These are phyloP conservation scores for Boletus sp. DNA, from an alignment of 768 basidiomycete species.

Conservation along the genomic window DNA sequence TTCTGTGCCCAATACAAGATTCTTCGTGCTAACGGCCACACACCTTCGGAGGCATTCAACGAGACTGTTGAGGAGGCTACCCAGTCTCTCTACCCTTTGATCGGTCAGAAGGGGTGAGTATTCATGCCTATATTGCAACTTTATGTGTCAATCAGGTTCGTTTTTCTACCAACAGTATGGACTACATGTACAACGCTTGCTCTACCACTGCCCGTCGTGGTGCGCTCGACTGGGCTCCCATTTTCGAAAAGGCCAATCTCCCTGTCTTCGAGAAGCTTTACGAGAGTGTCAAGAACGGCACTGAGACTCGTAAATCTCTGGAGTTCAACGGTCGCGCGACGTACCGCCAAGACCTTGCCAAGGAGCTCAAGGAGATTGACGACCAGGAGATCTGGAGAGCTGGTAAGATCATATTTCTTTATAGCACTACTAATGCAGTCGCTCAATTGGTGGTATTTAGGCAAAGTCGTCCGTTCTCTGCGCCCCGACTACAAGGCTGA, in stretches of 20 bases:
- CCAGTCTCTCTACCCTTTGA: constrained; percentile 95
- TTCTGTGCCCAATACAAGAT: constrained; percentile 99
- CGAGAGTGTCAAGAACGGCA: constrained; percentile 90
- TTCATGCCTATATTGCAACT: neutral
- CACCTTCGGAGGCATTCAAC: constrained; percentile 98
- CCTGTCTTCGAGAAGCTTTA: constrained; percentile 96
- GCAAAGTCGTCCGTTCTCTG: constrained; percentile 88
- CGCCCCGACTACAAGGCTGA: constrained; percentile 83
- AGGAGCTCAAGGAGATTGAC: constrained; percentile 92
- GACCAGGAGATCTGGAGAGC: constrained; percentile 99
- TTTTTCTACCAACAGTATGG: constrained; percentile 61
- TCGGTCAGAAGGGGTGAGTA: constrained; percentile 87
- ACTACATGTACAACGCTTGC: constrained; percentile 99
- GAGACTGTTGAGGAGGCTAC: constrained; percentile 99
- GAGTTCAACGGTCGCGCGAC: constrained; percentile 93
- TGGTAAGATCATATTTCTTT: constrained; percentile 43
- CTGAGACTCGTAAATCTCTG: constrained; percentile 95
- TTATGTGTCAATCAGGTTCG: neutral
- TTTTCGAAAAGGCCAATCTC: constrained; percentile 92
- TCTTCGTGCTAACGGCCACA: constrained; percentile 93
- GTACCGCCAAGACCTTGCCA: constrained; percentile 90
- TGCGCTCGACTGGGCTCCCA: constrained; percentile 97
- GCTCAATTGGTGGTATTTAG: constrained; percentile 31
- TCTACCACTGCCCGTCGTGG: constrained; percentile 99
- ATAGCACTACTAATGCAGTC: neutral